Percentiles rank a stretch among this genome's conserved stretches.
Conservation (phyloP, 257 asterid species). For the Solanum chilense region DNA sequence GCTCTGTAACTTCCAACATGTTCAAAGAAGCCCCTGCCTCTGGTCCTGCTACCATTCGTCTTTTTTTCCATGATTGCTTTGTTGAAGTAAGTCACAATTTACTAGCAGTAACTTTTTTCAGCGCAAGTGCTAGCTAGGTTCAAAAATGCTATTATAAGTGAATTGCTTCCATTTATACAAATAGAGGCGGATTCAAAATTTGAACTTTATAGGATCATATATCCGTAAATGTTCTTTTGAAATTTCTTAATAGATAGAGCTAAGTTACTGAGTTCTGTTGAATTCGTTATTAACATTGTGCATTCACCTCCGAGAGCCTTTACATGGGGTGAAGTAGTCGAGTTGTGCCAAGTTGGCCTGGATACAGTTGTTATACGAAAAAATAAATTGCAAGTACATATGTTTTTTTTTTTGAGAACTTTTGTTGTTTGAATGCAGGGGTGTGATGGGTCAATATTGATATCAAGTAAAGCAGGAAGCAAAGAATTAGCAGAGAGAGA, state of each 20-base stretch:
- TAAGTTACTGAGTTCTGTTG: background rate
- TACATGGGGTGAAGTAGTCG: background rate
- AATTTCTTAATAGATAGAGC: background rate
- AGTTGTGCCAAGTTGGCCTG: background rate
- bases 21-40: conserved; percentile 64
- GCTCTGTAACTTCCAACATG: conserved; percentile 57
- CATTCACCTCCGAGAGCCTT: background rate
- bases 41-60: conserved; percentile 93
- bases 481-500: conserved; percentile 65
- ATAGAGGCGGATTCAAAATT: background rate
- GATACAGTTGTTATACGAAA: background rate
- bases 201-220: background rate
- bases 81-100: conserved; percentile 33
- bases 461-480: conserved; percentile 53
- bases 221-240: background rate
- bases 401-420: background rate
- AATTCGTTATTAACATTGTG: background rate
- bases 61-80: conserved; percentile 95
- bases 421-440: conserved; percentile 32
- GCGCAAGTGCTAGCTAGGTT: background rate
- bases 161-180: background rate
- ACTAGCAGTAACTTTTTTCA: background rate
- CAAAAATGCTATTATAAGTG: background rate
- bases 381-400: too few relatives aligned
- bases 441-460: conserved; percentile 74